A percentile compares a stretch with the other conserved stretches of the same genome.
Evolutionary conservation across 2,329 filamentous ascomycete species (phyloP).

Genomic region (Hypoxylon sp.): DNA sequence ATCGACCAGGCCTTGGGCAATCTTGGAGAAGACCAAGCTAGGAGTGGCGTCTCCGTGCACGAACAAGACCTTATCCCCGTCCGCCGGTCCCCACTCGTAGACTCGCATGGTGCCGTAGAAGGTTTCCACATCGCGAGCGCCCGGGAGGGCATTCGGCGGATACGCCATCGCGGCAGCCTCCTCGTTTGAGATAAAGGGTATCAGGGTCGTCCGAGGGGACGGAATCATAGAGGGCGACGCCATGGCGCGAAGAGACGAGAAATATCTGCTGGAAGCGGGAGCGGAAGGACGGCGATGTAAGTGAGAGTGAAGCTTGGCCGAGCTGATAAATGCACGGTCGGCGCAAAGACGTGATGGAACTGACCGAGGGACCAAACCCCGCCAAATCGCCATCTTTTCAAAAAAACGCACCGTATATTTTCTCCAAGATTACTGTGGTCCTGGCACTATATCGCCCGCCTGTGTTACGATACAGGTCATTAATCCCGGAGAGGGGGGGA

Average conservation of each 20-base stretch:
- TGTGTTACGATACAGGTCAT: too few species aligned
- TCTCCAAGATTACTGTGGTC: too few species aligned
- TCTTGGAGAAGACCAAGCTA: slow-evolving; percentile 35
- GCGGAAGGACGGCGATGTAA: neutral
- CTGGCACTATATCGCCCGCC: too few species aligned
- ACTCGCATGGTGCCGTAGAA: slow-evolving; percentile 44
- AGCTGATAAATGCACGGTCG: too few species aligned
- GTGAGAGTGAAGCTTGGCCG: neutral
- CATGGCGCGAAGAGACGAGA: slow-evolving; percentile 31
- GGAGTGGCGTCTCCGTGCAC: slow-evolving; percentile 45
- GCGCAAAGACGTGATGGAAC: too few species aligned
- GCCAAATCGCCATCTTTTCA: too few species aligned
- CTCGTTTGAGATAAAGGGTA: slow-evolving; percentile 40
- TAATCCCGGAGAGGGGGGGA: too few species aligned
- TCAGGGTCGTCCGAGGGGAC: slow-evolving; percentile 41
- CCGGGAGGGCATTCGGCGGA: slow-evolving; percentile 42
- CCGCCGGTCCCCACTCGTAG: slow-evolving; percentile 44
- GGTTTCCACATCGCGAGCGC: slow-evolving; percentile 43
- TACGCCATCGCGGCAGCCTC: slow-evolving; percentile 41
- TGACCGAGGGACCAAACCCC: too few species aligned
- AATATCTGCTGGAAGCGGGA: slow-evolving; percentile 1
- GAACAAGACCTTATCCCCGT: slow-evolving; percentile 43
- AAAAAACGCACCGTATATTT: too few species aligned
- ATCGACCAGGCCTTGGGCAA: slow-evolving; percentile 40
- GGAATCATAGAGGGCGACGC: slow-evolving; percentile 27